A percentile compares a stretch with the other conserved stretches of the same genome.
phyloP scores from a whole-genome alignment of 805 yeast genomes.

The Saccharomycopsis fermentans region DNA sequence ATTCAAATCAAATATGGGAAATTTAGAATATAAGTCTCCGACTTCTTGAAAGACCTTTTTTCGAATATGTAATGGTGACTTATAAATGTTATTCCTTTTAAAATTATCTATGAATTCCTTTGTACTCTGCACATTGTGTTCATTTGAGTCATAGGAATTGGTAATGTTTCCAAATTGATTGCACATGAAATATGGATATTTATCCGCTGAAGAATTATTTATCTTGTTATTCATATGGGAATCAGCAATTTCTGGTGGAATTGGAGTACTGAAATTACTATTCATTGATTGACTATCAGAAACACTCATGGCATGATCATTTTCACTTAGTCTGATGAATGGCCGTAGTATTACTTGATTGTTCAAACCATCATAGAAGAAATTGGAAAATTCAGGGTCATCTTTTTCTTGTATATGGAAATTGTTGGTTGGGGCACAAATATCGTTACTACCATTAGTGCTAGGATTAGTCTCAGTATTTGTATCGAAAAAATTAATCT shows the following conservation, averaged over 20 bases:
- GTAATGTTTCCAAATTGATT: not conserved
- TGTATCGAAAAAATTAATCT: constrained; percentile 8
- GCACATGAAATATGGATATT: not conserved
- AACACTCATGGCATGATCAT: not conserved
- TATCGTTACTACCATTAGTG: not conserved
- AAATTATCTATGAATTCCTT: constrained; percentile 7
- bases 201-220: not conserved
- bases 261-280: not conserved
- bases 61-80: constrained; percentile 14
- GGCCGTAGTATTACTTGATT: constrained; percentile 16
- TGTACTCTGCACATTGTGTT: not conserved
- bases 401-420: not conserved
- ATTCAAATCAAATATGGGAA: constrained; percentile 16
- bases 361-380: constrained; percentile 18
- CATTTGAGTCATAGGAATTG: not conserved
- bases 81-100: constrained; percentile 8
- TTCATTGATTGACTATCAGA: not conserved
- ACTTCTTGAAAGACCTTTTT: constrained; percentile 16
- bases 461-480: not conserved
- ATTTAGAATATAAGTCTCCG: constrained; percentile 15
- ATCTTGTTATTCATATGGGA: not conserved
- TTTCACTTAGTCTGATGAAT: constrained; percentile 14
- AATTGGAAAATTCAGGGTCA: constrained; percentile 8
- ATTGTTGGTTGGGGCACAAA: not conserved
- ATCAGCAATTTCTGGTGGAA: not conserved